Base-by-base conservation (phyloP, 805 yeast genomes). In the Metschnikowia kofuensis region DNA sequence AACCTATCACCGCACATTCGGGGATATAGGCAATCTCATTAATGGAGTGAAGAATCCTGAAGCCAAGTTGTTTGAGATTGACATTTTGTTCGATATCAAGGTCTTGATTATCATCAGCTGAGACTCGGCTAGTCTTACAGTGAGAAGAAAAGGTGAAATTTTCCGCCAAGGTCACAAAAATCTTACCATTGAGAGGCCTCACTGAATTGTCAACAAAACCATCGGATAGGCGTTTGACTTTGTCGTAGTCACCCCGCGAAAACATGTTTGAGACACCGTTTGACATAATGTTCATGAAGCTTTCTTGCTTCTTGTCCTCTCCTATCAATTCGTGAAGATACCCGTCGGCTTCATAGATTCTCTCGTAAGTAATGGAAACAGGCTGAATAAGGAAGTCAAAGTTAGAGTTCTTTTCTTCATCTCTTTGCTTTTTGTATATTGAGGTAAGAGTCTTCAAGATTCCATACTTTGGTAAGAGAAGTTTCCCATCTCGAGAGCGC, bases 401-500 rank as follows among this genome's bases (percentile, higher is more conserved):
- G 1, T 60, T 43, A 6, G 47, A 21, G 27, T 58, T 58, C 9
- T 51, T 46, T 21, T 56, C 59, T 12, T 39, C 38, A 7, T 51
- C 40, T 16, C 64, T 48, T 43, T 81, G 82, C 21, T 71, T 62
- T 28, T 72, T 58, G 34, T 77, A 70, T 13, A 80, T 69, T 48
- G 77, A 77, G 34, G 76, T 65, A 38, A 81, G 67, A 40, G 74
- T 76, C 60, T 81, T 82, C 53, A 82, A 69, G 41, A 82, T 76
- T 6, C 87, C 87, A 57, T 78, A 80, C 59, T 82, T 82, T 12
- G 87, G 87, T 27, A 82, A 69, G 21, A 82, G 68, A 32, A 82
- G 65, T 57, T 82, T 82, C n/a, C 87, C 87, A 52, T 82, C 82
- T 50, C 87, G 69, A 2, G 85, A 80, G 36, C 87, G 72, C 1